A percentile compares a stretch with the other conserved stretches of the same genome.
phyloP scores from a whole-genome alignment of 163 green algal species.

The Scenedesmus sp. region DNA sequence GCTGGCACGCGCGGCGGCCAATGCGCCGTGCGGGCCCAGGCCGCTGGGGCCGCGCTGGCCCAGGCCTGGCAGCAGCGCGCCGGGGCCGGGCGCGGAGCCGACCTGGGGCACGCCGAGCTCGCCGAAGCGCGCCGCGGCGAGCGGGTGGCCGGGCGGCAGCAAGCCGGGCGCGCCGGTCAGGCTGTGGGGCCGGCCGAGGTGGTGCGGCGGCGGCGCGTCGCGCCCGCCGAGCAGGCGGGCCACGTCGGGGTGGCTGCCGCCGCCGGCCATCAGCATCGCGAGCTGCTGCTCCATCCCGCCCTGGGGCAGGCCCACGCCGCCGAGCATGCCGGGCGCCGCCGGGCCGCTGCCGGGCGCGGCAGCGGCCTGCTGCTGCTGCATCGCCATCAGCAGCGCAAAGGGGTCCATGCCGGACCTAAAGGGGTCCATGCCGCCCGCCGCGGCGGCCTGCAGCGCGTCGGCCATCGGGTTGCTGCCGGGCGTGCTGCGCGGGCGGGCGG shows the following conservation, averaged over 20 bases:
- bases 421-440: too few relatives aligned
- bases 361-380: conserved; percentile 18
- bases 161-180: too few relatives aligned
- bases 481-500: neutral
- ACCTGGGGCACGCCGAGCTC: too few relatives aligned
- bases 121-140: too few relatives aligned
- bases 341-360: conserved; percentile 29
- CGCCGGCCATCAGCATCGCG: neutral
- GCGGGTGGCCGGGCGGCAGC: too few relatives aligned
- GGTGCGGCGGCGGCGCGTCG: neutral
- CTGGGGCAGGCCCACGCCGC: conserved; percentile 4
- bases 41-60: too few relatives aligned
- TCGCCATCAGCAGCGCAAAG: conserved; percentile 12
- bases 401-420: conserved; percentile 1
- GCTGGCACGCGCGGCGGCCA: too few relatives aligned
- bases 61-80: too few relatives aligned
- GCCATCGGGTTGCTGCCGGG: neutral
- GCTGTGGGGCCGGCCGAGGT: too few relatives aligned
- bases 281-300: neutral
- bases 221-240: conserved; percentile 2
- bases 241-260: neutral
- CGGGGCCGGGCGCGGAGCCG: too few relatives aligned
- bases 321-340: too few relatives aligned
- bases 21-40: too few relatives aligned
- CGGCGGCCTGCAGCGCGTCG: conserved; percentile 13